Percentiles rank a stretch among this genome's conserved stretches.
phyloP scores from a whole-genome alignment of 2,329 filamentous ascomycete genomes.

The Alternaria brassicicola region DNA sequence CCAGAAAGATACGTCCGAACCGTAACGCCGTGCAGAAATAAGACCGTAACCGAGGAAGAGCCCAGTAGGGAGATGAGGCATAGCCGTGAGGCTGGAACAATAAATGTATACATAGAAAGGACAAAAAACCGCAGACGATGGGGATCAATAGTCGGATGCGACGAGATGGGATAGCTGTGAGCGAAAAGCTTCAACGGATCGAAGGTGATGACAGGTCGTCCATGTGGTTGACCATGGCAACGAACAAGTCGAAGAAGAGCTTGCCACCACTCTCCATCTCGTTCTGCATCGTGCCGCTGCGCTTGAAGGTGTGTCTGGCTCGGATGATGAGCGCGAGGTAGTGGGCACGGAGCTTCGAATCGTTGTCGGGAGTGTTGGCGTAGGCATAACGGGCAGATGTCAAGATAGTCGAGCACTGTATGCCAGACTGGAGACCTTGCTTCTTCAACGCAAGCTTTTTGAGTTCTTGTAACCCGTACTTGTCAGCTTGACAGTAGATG shows the following conservation, averaged over 20 bases:
- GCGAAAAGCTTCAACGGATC: slow-evolving; percentile 11
- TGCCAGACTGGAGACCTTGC: slow-evolving; percentile 84
- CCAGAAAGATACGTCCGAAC: not conserved
- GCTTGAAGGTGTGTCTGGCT: slow-evolving; percentile 85
- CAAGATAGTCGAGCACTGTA: slow-evolving; percentile 84
- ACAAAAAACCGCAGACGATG: not conserved
- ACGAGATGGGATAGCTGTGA: slow-evolving; percentile 21
- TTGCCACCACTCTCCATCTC: slow-evolving; percentile 90
- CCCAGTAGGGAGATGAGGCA: not conserved
- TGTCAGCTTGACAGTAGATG: slow-evolving; percentile 86
- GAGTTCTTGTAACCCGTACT: slow-evolving; percentile 81
- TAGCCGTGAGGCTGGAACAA: slow-evolving; percentile 4
- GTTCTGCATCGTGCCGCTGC: slow-evolving; percentile 92
- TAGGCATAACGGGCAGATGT: slow-evolving; percentile 90
- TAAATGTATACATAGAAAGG: slow-evolving; percentile 6
- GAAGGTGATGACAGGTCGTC: slow-evolving; percentile 29
- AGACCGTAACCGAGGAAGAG: not conserved
- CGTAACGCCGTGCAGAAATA: not conserved
- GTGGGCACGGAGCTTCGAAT: slow-evolving; percentile 89
- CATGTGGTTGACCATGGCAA: slow-evolving; percentile 90
- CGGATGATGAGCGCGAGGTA: slow-evolving; percentile 93
- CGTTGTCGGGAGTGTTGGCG: slow-evolving; percentile 82
- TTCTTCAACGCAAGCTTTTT: slow-evolving; percentile 86
- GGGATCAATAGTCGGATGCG: not conserved
- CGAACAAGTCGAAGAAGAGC: slow-evolving; percentile 92